Evolutionary conservation across 768 basidiomycete genomes (phyloP).

Genomic region (Tubosaeta brunneosetosa): DNA sequence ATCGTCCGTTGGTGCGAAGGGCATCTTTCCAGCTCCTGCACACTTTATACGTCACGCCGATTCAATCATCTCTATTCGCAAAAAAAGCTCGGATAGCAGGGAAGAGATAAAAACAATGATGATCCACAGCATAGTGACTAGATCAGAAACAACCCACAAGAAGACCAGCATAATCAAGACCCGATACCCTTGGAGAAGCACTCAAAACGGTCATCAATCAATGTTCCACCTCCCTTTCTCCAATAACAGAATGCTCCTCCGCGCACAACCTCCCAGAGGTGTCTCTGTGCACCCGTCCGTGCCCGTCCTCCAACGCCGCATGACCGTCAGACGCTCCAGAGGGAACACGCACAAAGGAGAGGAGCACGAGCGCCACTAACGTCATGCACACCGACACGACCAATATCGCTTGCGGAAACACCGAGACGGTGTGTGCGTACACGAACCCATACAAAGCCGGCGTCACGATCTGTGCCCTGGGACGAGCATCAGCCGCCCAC

Average conservation of each 20-base stretch:
- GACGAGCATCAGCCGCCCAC: not conserved
- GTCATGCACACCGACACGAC: constrained; percentile 44
- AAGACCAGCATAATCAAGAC: too few species aligned
- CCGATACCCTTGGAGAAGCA: too few species aligned
- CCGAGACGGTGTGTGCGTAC: constrained; percentile 66
- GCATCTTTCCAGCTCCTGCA: too few species aligned
- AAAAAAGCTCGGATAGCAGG: too few species aligned
- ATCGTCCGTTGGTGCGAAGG: too few species aligned
- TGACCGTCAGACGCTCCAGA: not conserved
- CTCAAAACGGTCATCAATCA: too few species aligned
- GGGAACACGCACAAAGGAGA: constrained; percentile 46
- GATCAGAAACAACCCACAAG: too few species aligned
- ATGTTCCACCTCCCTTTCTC: not conserved
- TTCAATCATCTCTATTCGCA: too few species aligned
- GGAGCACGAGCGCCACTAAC: constrained; percentile 39
- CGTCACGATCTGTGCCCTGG: constrained; percentile 62
- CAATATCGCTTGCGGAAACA: constrained; percentile 68
- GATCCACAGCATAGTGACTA: too few species aligned
- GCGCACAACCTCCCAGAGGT: not conserved
- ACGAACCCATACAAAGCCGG: constrained; percentile 70
- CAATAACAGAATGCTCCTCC: not conserved
- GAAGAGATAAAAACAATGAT: too few species aligned
- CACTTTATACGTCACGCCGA: too few species aligned
- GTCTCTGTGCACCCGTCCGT: not conserved
- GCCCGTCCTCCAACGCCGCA: not conserved